Evolutionary conservation across 2,329 filamentous ascomycete genomes (phyloP).

Genomic region (Colletotrichum neosansevieriae): DNA sequence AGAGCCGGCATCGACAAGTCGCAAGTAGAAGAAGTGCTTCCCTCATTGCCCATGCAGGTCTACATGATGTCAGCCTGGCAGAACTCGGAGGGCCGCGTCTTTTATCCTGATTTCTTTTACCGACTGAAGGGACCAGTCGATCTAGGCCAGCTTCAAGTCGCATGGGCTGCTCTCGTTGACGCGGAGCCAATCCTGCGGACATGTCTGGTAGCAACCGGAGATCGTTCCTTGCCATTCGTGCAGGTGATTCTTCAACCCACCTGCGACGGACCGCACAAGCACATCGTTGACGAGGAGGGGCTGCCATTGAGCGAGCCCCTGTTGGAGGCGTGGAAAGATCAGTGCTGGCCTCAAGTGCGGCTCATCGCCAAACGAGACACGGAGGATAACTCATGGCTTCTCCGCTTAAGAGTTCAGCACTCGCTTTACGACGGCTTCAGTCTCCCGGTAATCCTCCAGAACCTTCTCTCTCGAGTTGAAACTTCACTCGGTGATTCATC

Average conservation of each 20-base stretch:
- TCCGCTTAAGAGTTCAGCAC: constrained; percentile 80
- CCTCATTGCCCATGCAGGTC: constrained; percentile 80
- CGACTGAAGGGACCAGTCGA: constrained; percentile 56
- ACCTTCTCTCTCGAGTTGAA: neutral
- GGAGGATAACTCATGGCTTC: constrained; percentile 42
- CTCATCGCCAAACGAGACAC: constrained; percentile 30
- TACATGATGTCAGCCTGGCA: constrained; percentile 87
- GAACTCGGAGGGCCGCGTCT: constrained; percentile 72
- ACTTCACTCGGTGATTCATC: neutral
- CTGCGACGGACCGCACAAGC: constrained; percentile 42
- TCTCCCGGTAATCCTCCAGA: constrained; percentile 71
- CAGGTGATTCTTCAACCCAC: constrained; percentile 68
- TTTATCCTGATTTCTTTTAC: constrained; percentile 81
- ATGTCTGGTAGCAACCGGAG: constrained; percentile 66
- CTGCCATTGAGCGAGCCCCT: neutral
- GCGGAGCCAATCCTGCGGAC: constrained; percentile 77
- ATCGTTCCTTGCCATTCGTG: constrained; percentile 64
- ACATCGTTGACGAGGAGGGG: constrained; percentile 44
- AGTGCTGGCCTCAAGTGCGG: constrained; percentile 31
- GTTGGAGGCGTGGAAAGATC: neutral
- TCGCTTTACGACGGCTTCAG: constrained; percentile 90
- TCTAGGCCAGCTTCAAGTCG: constrained; percentile 58
- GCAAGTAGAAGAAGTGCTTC: constrained; percentile 70
- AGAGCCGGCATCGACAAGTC: constrained; percentile 54
- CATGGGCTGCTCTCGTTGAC: constrained; percentile 72